Base-by-base conservation (phyloP, 805 yeast genomes). In the Isabelozyma pseudorhagii region DNA sequence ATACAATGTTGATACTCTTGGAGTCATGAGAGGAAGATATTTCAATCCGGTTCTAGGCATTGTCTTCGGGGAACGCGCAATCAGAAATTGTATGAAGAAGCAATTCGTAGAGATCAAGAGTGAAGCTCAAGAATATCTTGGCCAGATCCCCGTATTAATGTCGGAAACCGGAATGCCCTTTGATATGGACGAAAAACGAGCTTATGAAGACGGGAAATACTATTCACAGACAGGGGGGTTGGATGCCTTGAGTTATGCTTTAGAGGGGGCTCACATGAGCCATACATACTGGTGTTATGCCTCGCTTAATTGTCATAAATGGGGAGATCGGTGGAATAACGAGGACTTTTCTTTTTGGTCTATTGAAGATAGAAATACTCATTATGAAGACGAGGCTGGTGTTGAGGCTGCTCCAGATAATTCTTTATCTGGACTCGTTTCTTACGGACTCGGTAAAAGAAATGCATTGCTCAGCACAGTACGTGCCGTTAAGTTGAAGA, bases 161-260 rank as follows among this genome's bases (percentile, higher is more conserved):
- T 82, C 96, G 1, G 99, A 93, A 66, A 91, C 93, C n/a, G 99
- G 99, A 5, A 89, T 93, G 85, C 98, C 99, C 3, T 89, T 86
- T 64, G 97, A 94, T 65, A 89, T 93, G 97, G 92, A 93, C 66
- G 76, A 81, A 50, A 89, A 87, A 61, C 73, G 69, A 44, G 87
- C 97, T 0, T 93, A 81, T 61, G 64, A 66, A 1, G 75, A 74
- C 50, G 91, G 92, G 1, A 81, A 82, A 53, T 94, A 82, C 64
- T 67, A 75, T 8, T 77, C 89, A 9, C 99, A 94, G 62, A 85
- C 86, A 2, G 71, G 79, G 6, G 97, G 97, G 0, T 71, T 89
- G 62, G 97, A 93, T 68, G 96, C 97, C 0, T 64, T 91, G 43
- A 77, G 85, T 9, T 79, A 69, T 58, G 98, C 94, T 0, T 68